These are phyloP conservation scores for Colletotrichum graminicola DNA, from an alignment of 2,329 filamentous ascomycete genomes.

Conservation along the genomic window DNA sequence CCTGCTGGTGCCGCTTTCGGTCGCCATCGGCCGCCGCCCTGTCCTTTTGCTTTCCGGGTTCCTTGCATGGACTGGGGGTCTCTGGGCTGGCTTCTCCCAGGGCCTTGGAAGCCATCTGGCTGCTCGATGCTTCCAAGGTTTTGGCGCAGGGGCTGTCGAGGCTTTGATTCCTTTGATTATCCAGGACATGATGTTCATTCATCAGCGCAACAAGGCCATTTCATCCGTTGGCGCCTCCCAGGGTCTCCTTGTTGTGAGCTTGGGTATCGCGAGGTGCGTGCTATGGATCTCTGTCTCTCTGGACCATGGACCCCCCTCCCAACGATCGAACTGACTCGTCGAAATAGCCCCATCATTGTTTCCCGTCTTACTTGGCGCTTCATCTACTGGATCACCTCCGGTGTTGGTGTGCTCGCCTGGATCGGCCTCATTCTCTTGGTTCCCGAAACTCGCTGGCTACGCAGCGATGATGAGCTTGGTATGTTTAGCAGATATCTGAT, in stretches of 20 bases:
- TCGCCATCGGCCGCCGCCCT: slow-evolving; percentile 52
- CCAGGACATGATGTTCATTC: slow-evolving; percentile 55
- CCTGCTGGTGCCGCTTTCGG: slow-evolving; percentile 55
- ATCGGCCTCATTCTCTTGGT: slow-evolving; percentile 50
- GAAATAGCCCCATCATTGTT: slow-evolving; percentile 47
- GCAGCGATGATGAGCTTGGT: slow-evolving; percentile 50
- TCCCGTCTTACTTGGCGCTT: slow-evolving; percentile 51
- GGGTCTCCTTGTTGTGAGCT: slow-evolving; percentile 49
- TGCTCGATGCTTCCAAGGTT: slow-evolving; percentile 51
- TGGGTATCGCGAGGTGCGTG: slow-evolving; percentile 45
- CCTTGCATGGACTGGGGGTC: slow-evolving; percentile 51
- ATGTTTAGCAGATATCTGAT: not conserved
- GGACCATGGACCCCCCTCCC: not conserved
- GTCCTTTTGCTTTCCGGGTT: slow-evolving; percentile 51
- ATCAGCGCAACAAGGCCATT: slow-evolving; percentile 53
- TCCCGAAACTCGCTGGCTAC: slow-evolving; percentile 53
- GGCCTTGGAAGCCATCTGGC: slow-evolving; percentile 49
- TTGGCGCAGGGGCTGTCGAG: slow-evolving; percentile 53
- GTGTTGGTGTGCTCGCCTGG: slow-evolving; percentile 50
- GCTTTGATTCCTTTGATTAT: slow-evolving; percentile 54
- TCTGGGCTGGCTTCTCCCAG: slow-evolving; percentile 52
- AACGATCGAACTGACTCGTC: slow-evolving; percentile 2
- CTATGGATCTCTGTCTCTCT: too few species aligned
- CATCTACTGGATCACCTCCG: slow-evolving; percentile 52
- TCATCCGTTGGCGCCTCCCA: slow-evolving; percentile 48